Percentiles rank a stretch among this genome's conserved stretches.
Evolutionary conservation across 1,284 basidiomycete species (phyloP).

Genomic region (Rhodotorula sp.): DNA sequence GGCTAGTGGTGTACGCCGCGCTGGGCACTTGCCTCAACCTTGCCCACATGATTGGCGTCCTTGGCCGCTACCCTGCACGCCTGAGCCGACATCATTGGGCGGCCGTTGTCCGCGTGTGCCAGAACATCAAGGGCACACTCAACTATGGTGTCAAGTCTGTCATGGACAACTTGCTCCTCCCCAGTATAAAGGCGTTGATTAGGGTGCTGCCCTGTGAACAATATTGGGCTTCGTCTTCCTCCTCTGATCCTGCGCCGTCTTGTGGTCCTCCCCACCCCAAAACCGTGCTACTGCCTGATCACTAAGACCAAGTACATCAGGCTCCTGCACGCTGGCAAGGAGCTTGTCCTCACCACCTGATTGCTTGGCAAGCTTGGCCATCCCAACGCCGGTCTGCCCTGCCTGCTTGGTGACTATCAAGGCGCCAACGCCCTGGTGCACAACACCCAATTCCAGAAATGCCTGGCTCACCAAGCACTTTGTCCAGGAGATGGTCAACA

Average conservation of each 20-base stretch:
- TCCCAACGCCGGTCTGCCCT: slow-evolving; percentile 18
- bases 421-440: slow-evolving; percentile 45
- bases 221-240: slow-evolving; percentile 53
- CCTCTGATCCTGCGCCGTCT: slow-evolving; percentile 45
- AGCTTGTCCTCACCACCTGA: slow-evolving; percentile 52
- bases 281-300: slow-evolving; percentile 49
- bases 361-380: slow-evolving; percentile 45
- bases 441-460: slow-evolving; percentile 46
- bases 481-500: too few species aligned
- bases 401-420: slow-evolving; percentile 34
- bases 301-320: slow-evolving; percentile 50
- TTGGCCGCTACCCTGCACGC: slow-evolving; percentile 48
- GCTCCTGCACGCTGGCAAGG: slow-evolving; percentile 55
- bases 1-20: slow-evolving; percentile 49
- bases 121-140: slow-evolving; percentile 48
- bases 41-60: slow-evolving; percentile 44
- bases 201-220: slow-evolving; percentile 46
- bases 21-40: slow-evolving; percentile 50
- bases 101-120: slow-evolving; percentile 47
- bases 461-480: slow-evolving; percentile 7
- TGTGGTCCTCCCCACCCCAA: slow-evolving; percentile 55
- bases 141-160: slow-evolving; percentile 39
- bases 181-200: slow-evolving; percentile 11
- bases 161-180: slow-evolving; percentile 7
- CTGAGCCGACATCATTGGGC: slow-evolving; percentile 43